Percentiles rank a stretch among this genome's conserved stretches.
These are phyloP conservation scores for Euryodendron excelsum DNA, from an alignment of 148 eudicot species.

Conservation along the genomic window DNA sequence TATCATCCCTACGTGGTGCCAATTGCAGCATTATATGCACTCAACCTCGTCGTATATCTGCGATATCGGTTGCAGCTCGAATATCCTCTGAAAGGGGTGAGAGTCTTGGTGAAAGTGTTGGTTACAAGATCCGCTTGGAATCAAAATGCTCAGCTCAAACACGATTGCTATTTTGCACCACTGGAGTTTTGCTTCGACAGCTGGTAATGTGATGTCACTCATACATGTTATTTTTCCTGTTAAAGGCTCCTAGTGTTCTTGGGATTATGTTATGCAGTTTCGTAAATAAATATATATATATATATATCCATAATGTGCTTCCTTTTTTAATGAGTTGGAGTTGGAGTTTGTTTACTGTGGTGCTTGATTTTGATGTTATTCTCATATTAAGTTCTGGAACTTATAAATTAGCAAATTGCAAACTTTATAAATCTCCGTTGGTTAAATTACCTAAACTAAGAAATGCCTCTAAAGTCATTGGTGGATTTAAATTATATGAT, in stretches of 20 bases:
- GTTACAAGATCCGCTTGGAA: slow-evolving; percentile 92
- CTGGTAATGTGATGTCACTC: slow-evolving; percentile 49
- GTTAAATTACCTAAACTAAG: background rate
- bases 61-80: slow-evolving; percentile 92
- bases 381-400: background rate
- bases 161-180: slow-evolving; percentile 86
- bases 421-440: background rate
- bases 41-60: slow-evolving; percentile 97
- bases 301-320: background rate
- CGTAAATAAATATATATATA: background rate
- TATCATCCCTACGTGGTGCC: slow-evolving; percentile 71
- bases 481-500: background rate
- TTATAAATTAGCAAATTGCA: background rate
- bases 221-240: background rate
- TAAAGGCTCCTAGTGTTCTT: background rate
- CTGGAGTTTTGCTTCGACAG: slow-evolving; percentile 84
- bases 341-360: background rate
- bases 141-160: slow-evolving; percentile 79
- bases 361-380: background rate
- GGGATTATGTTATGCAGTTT: background rate
- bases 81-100: slow-evolving; percentile 96
- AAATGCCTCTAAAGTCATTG: background rate
- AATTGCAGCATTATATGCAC: slow-evolving; percentile 89
- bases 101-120: slow-evolving; percentile 84
- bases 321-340: background rate